Evolutionary conservation across 2,329 filamentous ascomycete genomes (phyloP), one percentile per base, ranked within the genome.

Genomic region (Sarocladiaceae sp.): DNA sequence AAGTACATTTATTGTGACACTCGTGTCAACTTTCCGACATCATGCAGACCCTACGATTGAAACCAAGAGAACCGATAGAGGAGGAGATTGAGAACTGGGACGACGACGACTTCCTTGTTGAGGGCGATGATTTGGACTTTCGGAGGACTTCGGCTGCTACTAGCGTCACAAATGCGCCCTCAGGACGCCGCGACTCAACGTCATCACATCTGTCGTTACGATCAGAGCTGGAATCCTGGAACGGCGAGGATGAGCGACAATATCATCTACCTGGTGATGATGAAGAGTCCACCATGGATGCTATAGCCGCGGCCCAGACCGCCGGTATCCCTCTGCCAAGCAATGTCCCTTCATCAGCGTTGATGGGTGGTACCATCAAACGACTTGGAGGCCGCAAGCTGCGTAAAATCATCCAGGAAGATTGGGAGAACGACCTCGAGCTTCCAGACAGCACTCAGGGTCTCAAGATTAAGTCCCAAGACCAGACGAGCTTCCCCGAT

Each of bases 361-460:
- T 98, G 33, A 78, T 93, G 61, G 91, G 91, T 44, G 93, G 93
- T 43, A 91, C 89, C 9, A 97, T 97, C 59, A 95, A 94, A 68
- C 77, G 90, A 53, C 73, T 97, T 26, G 90, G 90, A 41, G 81
- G 80, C 47, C 77, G 80, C 53, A 88, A 83, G 56, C 73, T 85
- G 16, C 83, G 81, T 56, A 84, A 79, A 57, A 80, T 83, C 32
- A 78, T 87, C 47, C 80, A 86, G 50, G 85, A 89, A 54, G 86
- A 91, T 60, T 91, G 87, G 82, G 83, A 80, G 49, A 84, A 89
- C 53, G 87, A 91, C 54, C 64, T 91, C 40, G 84, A 87, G 54
- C 62, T 89, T 13, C 82, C 84, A 3, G 73, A 74, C 31, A 60
- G 69, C 2, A 73, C 74, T 23, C 73, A 79, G 48, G 70, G 68